Conservation (phyloP, 1,284 basidiomycete species). For the Microbotryomycetes sp. region DNA sequence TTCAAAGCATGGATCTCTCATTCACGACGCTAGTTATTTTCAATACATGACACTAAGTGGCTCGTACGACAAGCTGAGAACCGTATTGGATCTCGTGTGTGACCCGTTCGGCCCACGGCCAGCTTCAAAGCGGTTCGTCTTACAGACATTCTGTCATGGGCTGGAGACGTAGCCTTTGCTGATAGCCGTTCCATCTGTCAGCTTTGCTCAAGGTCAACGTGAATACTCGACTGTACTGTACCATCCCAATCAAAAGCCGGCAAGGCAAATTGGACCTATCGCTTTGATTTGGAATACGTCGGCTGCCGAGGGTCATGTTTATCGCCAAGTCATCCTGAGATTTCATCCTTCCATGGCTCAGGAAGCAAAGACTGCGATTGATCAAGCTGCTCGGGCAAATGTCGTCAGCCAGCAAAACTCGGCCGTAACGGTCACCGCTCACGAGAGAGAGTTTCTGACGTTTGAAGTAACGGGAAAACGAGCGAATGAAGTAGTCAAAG, state of each 20-base stretch:
- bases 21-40: constrained; percentile 81
- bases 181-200: too few species aligned
- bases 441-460: constrained; percentile 42
- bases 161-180: too few species aligned
- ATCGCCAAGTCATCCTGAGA: not conserved
- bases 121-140: constrained; percentile 6
- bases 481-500: constrained; percentile 66
- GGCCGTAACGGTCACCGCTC: not conserved
- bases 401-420: not conserved
- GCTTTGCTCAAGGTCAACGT: not conserved
- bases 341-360: not conserved
- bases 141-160: not conserved
- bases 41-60: constrained; percentile 66
- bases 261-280: not conserved
- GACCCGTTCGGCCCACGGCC: constrained; percentile 16
- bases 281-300: not conserved
- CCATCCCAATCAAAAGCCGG: not conserved
- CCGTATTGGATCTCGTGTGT: constrained; percentile 47
- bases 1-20: constrained; percentile 66
- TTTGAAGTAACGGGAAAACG: constrained; percentile 83
- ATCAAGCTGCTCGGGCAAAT: not conserved
- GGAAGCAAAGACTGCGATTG: not conserved
- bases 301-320: not conserved
- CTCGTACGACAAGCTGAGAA: constrained; percentile 50
- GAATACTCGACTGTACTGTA: not conserved